A percentile compares a stretch with the other conserved stretches of the same genome.
Evolutionary conservation across 768 basidiomycete genomes (phyloP).

Genomic region (Austroboletus festivus): DNA sequence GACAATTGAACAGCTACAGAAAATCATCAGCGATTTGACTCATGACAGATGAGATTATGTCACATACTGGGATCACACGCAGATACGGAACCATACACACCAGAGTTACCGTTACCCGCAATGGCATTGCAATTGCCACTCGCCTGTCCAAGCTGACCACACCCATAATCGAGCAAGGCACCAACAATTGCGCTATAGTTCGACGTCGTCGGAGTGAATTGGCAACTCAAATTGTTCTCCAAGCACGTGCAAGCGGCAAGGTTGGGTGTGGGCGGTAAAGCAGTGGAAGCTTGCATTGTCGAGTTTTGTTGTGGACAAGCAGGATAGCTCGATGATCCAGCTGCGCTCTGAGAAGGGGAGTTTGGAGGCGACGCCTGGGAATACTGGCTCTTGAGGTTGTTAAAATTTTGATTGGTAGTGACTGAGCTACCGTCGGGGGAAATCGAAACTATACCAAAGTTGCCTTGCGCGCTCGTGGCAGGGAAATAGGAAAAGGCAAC

Average conservation of each 20-base stretch:
- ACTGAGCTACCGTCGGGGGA: constrained; percentile 64
- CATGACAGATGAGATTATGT: constrained; percentile 3
- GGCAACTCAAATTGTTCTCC: constrained; percentile 63
- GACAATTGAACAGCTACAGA: constrained; percentile 69
- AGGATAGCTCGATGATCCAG: constrained; percentile 47
- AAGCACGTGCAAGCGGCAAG: constrained; percentile 77
- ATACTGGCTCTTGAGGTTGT: constrained; percentile 62
- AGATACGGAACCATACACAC: constrained; percentile 73
- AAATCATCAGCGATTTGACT: constrained; percentile 3
- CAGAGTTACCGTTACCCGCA: constrained; percentile 66
- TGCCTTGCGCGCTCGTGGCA: constrained; percentile 62
- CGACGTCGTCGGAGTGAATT: constrained; percentile 59
- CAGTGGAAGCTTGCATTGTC: constrained; percentile 62
- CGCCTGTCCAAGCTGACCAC: constrained; percentile 57
- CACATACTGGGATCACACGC: constrained; percentile 75
- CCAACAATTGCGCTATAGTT: constrained; percentile 64
- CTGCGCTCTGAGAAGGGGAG: constrained; percentile 55
- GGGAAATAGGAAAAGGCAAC: constrained; percentile 91
- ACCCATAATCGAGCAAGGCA: constrained; percentile 61
- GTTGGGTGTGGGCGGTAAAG: constrained; percentile 82
- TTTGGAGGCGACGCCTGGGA: constrained; percentile 53
- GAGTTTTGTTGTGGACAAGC: constrained; percentile 62
- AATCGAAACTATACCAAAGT: constrained; percentile 85
- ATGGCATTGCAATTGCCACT: constrained; percentile 68
- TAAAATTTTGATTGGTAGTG: constrained; percentile 65